A percentile compares a stretch with the other conserved stretches of the same genome.
These are phyloP conservation scores for Didymella exigua DNA, from an alignment of 2,329 filamentous ascomycete genomes.

Conservation along the genomic window DNA sequence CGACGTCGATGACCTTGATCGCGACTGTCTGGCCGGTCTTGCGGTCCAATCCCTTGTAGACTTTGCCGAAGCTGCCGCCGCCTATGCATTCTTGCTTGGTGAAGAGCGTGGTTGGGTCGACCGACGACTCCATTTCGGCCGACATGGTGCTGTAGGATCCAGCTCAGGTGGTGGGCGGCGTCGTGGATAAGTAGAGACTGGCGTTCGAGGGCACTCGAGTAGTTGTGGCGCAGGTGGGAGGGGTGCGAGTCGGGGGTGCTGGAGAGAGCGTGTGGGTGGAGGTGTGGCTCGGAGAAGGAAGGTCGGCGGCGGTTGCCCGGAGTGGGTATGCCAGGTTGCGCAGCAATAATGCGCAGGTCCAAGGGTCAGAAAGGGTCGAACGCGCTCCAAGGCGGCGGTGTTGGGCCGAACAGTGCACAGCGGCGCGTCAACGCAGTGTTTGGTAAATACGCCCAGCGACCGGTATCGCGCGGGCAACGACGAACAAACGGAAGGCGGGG, in stretches of 20 bases:
- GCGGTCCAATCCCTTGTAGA: slow-evolving; percentile 98
- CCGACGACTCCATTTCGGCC: slow-evolving; percentile 53
- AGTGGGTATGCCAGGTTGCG: not conserved
- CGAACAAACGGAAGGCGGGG: slow-evolving; percentile 3
- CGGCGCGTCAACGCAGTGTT: slow-evolving; percentile 5
- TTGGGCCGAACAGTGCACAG: not conserved
- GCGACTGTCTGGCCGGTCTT: slow-evolving; percentile 91
- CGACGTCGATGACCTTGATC: slow-evolving; percentile 98
- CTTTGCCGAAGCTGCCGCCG: slow-evolving; percentile 96
- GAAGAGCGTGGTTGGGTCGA: slow-evolving; percentile 90
- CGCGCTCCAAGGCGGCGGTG: not conserved
- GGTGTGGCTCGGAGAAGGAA: not conserved
- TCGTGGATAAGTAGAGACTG: not conserved
- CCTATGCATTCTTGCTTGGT: slow-evolving; percentile 78
- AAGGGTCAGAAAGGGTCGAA: not conserved
- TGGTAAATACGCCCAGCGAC: slow-evolving; percentile 21
- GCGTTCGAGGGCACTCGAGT: not conserved
- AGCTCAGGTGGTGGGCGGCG: not conserved
- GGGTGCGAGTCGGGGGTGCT: not conserved
- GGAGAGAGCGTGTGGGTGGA: not conserved
- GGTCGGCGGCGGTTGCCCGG: not conserved
- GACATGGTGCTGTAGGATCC: too few species aligned
- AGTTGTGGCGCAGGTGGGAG: not conserved
- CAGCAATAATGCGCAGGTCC: not conserved
- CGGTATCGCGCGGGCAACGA: slow-evolving; percentile 17